Conservation (phyloP, 2,329 filamentous ascomycete species). For the Fusarium sp. region DNA sequence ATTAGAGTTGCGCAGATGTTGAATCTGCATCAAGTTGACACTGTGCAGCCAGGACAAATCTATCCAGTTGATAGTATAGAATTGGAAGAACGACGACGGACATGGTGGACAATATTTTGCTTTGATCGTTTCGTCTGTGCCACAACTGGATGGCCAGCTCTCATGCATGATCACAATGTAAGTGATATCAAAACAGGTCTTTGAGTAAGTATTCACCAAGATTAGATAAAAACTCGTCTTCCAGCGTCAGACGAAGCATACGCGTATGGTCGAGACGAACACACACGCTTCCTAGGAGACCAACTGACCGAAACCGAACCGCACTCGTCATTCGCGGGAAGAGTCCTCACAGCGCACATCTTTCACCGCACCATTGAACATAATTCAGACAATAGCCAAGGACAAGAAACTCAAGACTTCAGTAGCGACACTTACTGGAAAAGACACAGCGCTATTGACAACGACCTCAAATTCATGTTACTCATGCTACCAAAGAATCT, state of each 20-base stretch:
- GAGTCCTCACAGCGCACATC: slow-evolving; percentile 12
- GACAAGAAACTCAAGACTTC: background rate
- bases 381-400: background rate
- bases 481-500: slow-evolving; percentile 22
- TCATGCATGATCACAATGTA: slow-evolving; percentile 6
- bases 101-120: slow-evolving; percentile 31
- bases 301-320: slow-evolving; percentile 7
- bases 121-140: slow-evolving; percentile 26
- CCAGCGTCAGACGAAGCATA: slow-evolving; percentile 19
- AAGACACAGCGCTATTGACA: slow-evolving; percentile 14
- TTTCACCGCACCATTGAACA: slow-evolving; percentile 28
- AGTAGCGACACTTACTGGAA: slow-evolving; percentile 2
- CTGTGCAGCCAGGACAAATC: fast-evolving
- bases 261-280: slow-evolving; percentile 4
- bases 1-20: slow-evolving; percentile 19
- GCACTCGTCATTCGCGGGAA: slow-evolving; percentile 18
- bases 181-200: fast-evolving
- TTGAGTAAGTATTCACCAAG: background rate
- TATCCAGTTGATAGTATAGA: slow-evolving; percentile 4
- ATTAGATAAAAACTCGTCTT: slow-evolving; percentile 15
- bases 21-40: slow-evolving; percentile 1
- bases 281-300: slow-evolving; percentile 13
- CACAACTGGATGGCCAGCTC: slow-evolving; percentile 26
- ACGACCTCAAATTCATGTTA: slow-evolving; percentile 23
- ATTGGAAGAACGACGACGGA: slow-evolving; percentile 19